phyloP scores from a whole-genome alignment of 2,329 filamentous ascomycete genomes.

The Graphilbum fragrans region DNA sequence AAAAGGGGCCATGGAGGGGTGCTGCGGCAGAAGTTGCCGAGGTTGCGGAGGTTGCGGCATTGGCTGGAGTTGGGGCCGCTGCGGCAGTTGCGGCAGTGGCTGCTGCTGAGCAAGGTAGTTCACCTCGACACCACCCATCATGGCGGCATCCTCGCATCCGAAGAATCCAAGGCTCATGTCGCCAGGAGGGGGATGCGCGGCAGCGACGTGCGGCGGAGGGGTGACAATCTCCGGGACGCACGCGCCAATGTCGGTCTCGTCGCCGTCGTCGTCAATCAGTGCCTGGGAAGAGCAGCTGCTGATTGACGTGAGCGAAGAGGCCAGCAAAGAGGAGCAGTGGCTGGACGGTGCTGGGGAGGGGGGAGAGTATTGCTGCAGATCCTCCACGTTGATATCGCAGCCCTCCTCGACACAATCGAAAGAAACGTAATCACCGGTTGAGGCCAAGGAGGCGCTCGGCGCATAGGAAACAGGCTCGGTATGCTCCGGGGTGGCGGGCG shows the following conservation, averaged over 20 bases:
- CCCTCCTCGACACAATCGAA: slow-evolving; percentile 2
- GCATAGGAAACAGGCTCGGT: neutral
- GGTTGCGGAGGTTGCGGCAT: neutral
- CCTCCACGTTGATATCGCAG: slow-evolving; percentile 19
- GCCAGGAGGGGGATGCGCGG: slow-evolving; percentile 4
- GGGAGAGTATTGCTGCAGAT: slow-evolving; percentile 19
- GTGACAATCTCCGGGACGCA: slow-evolving; percentile 25
- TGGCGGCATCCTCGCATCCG: slow-evolving; percentile 29
- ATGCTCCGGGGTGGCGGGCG: slow-evolving; percentile 30
- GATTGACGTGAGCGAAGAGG: neutral
- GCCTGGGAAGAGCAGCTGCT: slow-evolving; percentile 4
- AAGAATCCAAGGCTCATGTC: slow-evolving; percentile 20
- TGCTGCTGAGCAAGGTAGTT: slow-evolving; percentile 3
- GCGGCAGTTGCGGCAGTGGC: slow-evolving; percentile 18
- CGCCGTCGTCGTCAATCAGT: slow-evolving; percentile 21
- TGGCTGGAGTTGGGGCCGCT: neutral
- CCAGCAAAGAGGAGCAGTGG: slow-evolving; percentile 25
- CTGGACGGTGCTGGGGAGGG: slow-evolving; percentile 33
- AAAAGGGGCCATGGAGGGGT: neutral
- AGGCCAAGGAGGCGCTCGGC: neutral
- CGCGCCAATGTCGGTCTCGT: slow-evolving; percentile 25
- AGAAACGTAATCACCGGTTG: neutral
- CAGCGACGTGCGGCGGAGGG: slow-evolving; percentile 20
- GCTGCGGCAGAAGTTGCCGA: neutral
- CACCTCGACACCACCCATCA: slow-evolving; percentile 14